Percentiles rank a stretch among this genome's conserved stretches.
Conservation (phyloP, 192 early-diverging fungal genomes). For the Lobulomyces angularis region DNA sequence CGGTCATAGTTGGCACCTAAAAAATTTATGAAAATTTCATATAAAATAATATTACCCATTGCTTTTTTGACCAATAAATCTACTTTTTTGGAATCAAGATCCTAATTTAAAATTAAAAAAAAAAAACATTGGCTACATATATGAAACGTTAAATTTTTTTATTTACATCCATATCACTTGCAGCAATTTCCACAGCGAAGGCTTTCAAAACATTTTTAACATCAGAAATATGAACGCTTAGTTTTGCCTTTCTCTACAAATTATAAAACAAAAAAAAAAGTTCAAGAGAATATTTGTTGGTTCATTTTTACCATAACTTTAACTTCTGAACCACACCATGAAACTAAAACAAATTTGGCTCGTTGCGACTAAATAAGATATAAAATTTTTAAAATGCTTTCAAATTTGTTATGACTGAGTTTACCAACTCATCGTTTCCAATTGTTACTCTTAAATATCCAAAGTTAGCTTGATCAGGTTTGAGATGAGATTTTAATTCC, state of each 20-base stretch:
- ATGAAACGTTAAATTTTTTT: neutral
- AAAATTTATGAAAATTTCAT: conserved; percentile 1
- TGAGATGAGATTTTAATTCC: too few species aligned
- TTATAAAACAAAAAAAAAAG: too few species aligned
- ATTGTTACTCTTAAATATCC: conserved; percentile 60
- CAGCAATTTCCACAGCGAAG: conserved; percentile 64
- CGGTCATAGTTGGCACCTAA: conserved; percentile 23
- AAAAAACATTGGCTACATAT: neutral
- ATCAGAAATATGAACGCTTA: conserved; percentile 64
- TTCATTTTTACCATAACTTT: too few species aligned
- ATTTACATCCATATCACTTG: conserved; percentile 27
- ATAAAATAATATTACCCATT: too few species aligned
- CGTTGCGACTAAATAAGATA: conserved; percentile 29
- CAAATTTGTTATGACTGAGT: conserved; percentile 23
- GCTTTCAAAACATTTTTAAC: conserved; percentile 57
- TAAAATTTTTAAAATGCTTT: conserved; percentile 12
- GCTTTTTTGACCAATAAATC: conserved; percentile 55
- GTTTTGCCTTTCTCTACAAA: conserved; percentile 64
- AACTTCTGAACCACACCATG: conserved; percentile 56
- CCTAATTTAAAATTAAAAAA: conserved; percentile 10
- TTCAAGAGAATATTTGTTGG: too few species aligned
- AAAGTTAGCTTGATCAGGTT: conserved; percentile 60
- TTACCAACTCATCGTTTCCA: conserved; percentile 41
- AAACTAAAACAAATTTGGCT: conserved; percentile 49
- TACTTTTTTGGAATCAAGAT: conserved; percentile 51